phyloP scores from a whole-genome alignment of 192 early-diverging fungal species.

The Pecoramyces ruminantium region DNA sequence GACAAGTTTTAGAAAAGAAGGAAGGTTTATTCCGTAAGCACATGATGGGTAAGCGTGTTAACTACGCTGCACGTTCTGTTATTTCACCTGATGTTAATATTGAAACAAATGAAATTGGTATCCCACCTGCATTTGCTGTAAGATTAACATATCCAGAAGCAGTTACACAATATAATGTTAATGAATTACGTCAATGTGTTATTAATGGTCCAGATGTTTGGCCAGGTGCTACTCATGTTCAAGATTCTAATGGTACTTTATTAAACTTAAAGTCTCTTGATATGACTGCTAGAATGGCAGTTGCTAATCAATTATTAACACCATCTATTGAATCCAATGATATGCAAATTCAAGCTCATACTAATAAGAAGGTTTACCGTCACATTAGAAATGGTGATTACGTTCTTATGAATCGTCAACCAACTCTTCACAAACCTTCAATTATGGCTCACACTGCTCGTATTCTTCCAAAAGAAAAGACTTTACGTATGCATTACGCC shows the following conservation, averaged over 20 bases:
- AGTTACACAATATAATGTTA: constrained; percentile 88
- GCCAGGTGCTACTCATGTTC: constrained; percentile 90
- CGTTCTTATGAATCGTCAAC: constrained; percentile 94
- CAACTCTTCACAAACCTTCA: constrained; percentile 97
- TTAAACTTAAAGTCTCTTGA: constrained; percentile 62
- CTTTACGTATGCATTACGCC: constrained; percentile 98
- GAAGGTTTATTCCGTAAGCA: constrained; percentile 97
- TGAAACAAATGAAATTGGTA: constrained; percentile 93
- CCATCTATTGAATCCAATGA: constrained; percentile 19
- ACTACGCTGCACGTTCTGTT: constrained; percentile 92
- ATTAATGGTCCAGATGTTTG: constrained; percentile 89
- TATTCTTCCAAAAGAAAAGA: constrained; percentile 89
- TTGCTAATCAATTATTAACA: constrained; percentile 81
- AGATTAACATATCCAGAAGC: constrained; percentile 96
- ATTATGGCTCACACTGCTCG: constrained; percentile 96
- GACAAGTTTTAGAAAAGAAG: constrained; percentile 96
- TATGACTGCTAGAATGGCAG: constrained; percentile 72
- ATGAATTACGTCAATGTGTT: constrained; percentile 74
- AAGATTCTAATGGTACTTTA: constrained; percentile 87
- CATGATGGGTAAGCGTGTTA: constrained; percentile 99
- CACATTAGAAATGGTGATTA: constrained; percentile 96
- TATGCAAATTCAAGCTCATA: constrained; percentile 26
- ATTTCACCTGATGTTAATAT: constrained; percentile 97
- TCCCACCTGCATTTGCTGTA: constrained; percentile 87
- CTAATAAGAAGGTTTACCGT: constrained; percentile 93